Percentiles rank a stretch among this genome's conserved stretches.
Conservation (phyloP, 176 grass and related monocot species). For the Carex parvula region DNA sequence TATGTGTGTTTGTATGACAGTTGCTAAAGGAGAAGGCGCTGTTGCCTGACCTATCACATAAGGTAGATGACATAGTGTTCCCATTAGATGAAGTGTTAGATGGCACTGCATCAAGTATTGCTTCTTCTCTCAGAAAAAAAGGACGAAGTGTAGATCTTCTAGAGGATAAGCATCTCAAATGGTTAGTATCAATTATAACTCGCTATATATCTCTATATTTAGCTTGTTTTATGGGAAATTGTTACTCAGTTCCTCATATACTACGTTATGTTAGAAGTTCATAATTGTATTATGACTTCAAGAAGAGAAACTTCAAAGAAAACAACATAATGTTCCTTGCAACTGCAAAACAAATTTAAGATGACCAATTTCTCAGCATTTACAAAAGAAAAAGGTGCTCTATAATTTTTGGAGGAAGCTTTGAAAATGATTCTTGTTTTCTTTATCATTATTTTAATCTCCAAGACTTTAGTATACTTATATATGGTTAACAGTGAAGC, state of each 20-base stretch:
- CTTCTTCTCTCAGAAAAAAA: slow-evolving; percentile 57
- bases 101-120: slow-evolving; percentile 51
- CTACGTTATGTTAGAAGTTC: background rate
- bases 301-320: background rate
- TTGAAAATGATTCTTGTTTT: background rate
- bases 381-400: background rate
- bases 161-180: slow-evolving; percentile 81
- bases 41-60: slow-evolving; percentile 51
- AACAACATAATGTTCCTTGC: background rate
- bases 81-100: slow-evolving; percentile 72
- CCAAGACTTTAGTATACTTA: background rate
- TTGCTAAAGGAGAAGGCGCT: slow-evolving; percentile 76
- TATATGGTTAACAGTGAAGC: background rate
- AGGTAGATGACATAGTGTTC: slow-evolving; percentile 74
- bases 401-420: background rate
- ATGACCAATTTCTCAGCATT: background rate
- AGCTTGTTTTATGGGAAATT: background rate
- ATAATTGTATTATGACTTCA: background rate
- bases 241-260: background rate
- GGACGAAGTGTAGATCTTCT: slow-evolving; percentile 68
- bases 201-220: background rate
- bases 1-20: slow-evolving; percentile 33
- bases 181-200: slow-evolving; percentile 39
- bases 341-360: background rate
- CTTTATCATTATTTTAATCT: background rate